A percentile compares a stretch with the other conserved stretches of the same genome.
Conservation (phyloP, 208 protist species). For the Hexamita inflata region DNA sequence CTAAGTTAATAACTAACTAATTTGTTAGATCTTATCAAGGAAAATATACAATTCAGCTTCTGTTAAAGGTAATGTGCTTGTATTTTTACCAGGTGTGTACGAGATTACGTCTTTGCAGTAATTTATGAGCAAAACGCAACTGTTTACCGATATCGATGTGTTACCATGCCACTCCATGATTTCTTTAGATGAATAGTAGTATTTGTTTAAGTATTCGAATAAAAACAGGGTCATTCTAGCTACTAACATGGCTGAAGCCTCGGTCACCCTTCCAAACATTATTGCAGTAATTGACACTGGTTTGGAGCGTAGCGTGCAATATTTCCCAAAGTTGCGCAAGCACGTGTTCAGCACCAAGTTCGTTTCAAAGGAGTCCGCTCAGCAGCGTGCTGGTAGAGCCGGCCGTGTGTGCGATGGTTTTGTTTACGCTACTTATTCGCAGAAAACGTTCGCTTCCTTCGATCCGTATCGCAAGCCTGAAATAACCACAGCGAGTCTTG, state of each 20-base stretch:
- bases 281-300: neutral
- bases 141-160: neutral
- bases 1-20: neutral
- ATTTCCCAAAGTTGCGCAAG: neutral
- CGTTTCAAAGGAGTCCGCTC: neutral
- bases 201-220: neutral
- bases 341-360: neutral
- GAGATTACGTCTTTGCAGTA: too few species aligned
- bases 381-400: neutral
- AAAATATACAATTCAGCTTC: neutral
- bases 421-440: neutral
- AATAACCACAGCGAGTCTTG: neutral
- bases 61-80: neutral
- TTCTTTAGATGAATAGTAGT: neutral
- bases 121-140: too few species aligned
- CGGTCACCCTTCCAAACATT: neutral
- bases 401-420: neutral
- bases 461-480: neutral
- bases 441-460: neutral
- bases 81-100: neutral
- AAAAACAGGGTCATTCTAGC: neutral
- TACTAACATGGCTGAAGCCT: neutral
- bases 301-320: neutral
- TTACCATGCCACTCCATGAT: neutral
- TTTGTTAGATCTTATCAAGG: neutral